Percentiles rank a stretch among this genome's conserved stretches.
phyloP scores from a whole-genome alignment of 495 filamentous ascomycete species.

The Astrocystis sublimbata region DNA sequence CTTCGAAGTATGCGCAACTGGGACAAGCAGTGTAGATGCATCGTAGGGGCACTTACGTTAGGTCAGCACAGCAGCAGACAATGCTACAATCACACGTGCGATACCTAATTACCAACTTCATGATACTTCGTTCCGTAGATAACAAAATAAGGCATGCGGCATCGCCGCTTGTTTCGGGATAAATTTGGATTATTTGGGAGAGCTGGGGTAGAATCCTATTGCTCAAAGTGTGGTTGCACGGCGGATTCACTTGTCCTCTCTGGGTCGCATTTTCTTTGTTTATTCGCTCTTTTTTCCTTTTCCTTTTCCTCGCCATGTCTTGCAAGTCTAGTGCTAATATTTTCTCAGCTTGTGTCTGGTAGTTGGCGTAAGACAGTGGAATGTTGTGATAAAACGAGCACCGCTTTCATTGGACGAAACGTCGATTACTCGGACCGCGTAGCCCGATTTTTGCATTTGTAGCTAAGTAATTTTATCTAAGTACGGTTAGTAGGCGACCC shows the following conservation, averaged over 20 bases:
- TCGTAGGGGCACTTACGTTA: not conserved
- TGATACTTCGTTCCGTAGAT: not conserved
- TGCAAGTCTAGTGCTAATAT: not conserved
- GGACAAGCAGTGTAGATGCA: not conserved
- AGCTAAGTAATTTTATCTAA: constrained; percentile 2
- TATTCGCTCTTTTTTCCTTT: not conserved
- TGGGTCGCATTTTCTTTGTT: not conserved
- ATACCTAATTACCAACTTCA: not conserved
- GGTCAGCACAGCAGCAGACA: not conserved
- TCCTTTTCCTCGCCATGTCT: too few relatives aligned
- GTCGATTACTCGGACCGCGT: constrained; percentile 2
- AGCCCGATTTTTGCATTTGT: not conserved
- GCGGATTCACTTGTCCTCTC: not conserved
- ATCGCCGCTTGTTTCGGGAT: not conserved
- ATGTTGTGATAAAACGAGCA: not conserved
- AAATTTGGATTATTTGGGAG: not conserved
- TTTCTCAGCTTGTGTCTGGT: not conserved
- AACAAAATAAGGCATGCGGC: not conserved
- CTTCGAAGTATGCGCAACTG: not conserved
- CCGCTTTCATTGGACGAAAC: constrained; percentile 6
- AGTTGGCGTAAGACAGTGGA: not conserved
- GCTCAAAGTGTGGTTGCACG: not conserved
- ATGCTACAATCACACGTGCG: not conserved
- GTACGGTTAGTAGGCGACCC: too few relatives aligned
- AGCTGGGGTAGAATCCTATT: too few relatives aligned